Evolutionary conservation across 768 basidiomycete genomes (phyloP).

Genomic region (Coprinopsis strossmayeri): DNA sequence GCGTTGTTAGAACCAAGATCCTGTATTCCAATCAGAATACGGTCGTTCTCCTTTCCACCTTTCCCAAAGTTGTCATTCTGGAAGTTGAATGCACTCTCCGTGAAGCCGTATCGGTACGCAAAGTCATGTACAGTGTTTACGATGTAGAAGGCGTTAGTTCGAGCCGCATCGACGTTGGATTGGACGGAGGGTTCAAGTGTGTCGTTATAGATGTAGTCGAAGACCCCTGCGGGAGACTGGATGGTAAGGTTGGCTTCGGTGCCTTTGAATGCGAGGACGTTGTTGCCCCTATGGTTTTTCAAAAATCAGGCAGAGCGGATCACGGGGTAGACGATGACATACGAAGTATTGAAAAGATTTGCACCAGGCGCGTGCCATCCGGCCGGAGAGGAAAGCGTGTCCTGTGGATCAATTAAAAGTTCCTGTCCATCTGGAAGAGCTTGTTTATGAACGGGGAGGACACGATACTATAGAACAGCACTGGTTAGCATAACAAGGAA

Average conservation of each 20-base stretch:
- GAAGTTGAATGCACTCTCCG: constrained; percentile 30
- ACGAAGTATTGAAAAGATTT: constrained; percentile 21
- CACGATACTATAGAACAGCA: too few relatives aligned
- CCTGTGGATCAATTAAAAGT: constrained; percentile 47
- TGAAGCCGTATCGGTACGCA: constrained; percentile 13
- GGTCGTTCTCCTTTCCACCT: constrained; percentile 47
- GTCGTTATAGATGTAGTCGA: constrained; percentile 26
- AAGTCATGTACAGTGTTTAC: constrained; percentile 24
- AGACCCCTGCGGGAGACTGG: constrained; percentile 27
- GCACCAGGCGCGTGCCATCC: constrained; percentile 31
- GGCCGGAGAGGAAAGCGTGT: constrained; percentile 38
- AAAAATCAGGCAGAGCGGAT: not conserved
- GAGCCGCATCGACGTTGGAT: constrained; percentile 29
- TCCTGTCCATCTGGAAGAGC: too few relatives aligned
- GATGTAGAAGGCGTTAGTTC: constrained; percentile 41
- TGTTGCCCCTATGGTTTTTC: constrained; percentile 26
- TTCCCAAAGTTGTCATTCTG: constrained; percentile 54
- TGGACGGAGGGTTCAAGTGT: constrained; percentile 23
- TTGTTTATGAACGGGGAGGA: too few relatives aligned
- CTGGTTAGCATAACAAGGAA: too few relatives aligned
- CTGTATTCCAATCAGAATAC: constrained; percentile 50
- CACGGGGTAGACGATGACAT: constrained; percentile 1
- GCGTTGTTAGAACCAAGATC: constrained; percentile 43
- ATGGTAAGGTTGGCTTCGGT: constrained; percentile 20
- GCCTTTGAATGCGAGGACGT: constrained; percentile 22